phyloP scores from a whole-genome alignment of 2,329 filamentous ascomycete species.

The Fusarium multiceps region DNA sequence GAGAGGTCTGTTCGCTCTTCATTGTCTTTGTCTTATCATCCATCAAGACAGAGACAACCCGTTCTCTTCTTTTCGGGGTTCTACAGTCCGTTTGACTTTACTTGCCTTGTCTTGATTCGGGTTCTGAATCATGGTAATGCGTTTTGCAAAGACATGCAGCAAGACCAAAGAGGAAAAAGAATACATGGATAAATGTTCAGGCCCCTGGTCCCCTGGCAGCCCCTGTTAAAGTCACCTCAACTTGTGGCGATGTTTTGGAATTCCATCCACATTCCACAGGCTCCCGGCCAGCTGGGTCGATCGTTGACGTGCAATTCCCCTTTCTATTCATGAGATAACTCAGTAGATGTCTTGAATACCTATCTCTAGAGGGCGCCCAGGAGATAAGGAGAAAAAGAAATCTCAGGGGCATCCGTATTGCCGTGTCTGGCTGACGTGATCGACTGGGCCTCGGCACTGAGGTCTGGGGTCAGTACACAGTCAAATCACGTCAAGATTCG shows the following conservation, averaged over 20 bases:
- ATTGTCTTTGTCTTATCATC: background rate
- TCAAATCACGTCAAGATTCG: constrained; percentile 2
- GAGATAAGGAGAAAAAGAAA: background rate
- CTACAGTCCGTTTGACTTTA: background rate
- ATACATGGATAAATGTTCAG: constrained; percentile 12
- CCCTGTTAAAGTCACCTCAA: constrained; percentile 15
- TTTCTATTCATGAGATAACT: background rate
- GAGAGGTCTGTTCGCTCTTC: constrained; percentile 1
- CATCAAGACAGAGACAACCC: too few species aligned
- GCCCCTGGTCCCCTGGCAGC: constrained; percentile 12
- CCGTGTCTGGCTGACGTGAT: constrained; percentile 30
- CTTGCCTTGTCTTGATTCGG: background rate
- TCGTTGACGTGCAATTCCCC: constrained; percentile 16
- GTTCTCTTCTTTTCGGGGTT: background rate
- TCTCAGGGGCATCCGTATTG: constrained; percentile 5
- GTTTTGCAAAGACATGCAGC: constrained; percentile 19
- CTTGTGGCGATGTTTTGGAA: constrained; percentile 26
- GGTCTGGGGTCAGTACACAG: background rate
- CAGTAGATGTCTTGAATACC: background rate
- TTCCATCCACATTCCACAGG: constrained; percentile 38
- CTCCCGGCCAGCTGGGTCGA: constrained; percentile 32
- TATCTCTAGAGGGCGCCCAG: background rate
- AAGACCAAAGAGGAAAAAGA: constrained; percentile 20
- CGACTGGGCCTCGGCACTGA: constrained; percentile 23
- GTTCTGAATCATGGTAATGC: constrained; percentile 22